Conservation (phyloP, 2,329 filamentous ascomycete genomes). For the Cercospora sp. region DNA sequence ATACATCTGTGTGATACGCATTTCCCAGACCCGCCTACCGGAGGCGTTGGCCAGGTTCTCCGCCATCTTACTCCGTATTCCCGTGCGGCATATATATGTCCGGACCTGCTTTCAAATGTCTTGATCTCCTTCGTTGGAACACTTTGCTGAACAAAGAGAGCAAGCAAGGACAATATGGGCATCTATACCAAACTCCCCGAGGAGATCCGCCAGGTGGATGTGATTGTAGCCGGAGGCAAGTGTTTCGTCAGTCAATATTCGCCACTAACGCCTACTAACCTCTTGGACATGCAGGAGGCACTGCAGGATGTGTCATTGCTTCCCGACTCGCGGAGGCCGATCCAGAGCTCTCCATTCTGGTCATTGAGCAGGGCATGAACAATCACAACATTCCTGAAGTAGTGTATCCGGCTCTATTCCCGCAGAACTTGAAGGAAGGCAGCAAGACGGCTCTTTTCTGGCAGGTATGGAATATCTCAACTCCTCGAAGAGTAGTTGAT, state of each 20-base stretch:
- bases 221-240: slow-evolving; percentile 53
- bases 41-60: not conserved
- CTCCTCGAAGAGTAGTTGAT: not conserved
- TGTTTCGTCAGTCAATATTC: not conserved
- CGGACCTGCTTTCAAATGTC: not conserved
- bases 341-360: slow-evolving; percentile 52
- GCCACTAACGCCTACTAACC: not conserved
- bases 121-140: not conserved
- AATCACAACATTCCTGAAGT: slow-evolving; percentile 54
- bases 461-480: slow-evolving; percentile 7
- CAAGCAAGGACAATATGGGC: slow-evolving; percentile 5
- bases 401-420: slow-evolving; percentile 53
- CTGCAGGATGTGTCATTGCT: slow-evolving; percentile 54
- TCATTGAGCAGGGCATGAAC: slow-evolving; percentile 57
- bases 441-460: slow-evolving; percentile 56
- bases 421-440: slow-evolving; percentile 48
- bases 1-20: not conserved
- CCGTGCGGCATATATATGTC: not conserved
- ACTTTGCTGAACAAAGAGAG: not conserved
- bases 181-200: slow-evolving; percentile 43
- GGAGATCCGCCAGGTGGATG: slow-evolving; percentile 49
- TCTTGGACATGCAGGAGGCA: slow-evolving; percentile 43
- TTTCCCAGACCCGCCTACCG: not conserved
- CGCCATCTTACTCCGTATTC: slow-evolving; percentile 9
- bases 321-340: slow-evolving; percentile 54